Conservation (phyloP, 208 protist species). For the Balamuthia mandrillaris region DNA sequence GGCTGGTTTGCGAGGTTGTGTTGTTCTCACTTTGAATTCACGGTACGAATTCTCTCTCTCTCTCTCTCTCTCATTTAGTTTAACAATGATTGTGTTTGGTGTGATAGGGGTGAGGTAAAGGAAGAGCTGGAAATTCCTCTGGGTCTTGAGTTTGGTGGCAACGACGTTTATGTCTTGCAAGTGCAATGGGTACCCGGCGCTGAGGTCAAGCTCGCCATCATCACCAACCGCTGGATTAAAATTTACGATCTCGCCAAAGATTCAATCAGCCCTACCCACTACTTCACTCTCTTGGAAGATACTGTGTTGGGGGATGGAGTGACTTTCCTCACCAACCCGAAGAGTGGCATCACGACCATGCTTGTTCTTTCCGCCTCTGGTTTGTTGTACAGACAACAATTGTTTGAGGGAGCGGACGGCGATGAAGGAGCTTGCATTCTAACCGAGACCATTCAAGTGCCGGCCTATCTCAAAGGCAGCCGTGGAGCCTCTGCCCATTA, state of each 20-base stretch:
- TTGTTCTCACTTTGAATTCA: too few species aligned
- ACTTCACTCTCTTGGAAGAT: constrained; percentile 21
- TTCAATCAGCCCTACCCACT: constrained; percentile 32
- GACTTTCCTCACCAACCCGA: neutral
- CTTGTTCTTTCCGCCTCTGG: neutral
- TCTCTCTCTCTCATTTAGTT: too few species aligned
- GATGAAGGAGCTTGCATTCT: neutral
- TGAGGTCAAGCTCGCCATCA: constrained; percentile 45
- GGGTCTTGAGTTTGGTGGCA: constrained; percentile 35
- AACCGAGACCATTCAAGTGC: neutral
- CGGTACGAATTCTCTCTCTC: too few species aligned
- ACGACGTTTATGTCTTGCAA: constrained; percentile 39
- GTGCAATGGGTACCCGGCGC: constrained; percentile 62
- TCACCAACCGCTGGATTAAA: constrained; percentile 57
- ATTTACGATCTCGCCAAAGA: constrained; percentile 58
- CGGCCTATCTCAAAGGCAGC: too few species aligned
- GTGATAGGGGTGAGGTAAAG: constrained; percentile 29
- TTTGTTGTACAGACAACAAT: neutral
- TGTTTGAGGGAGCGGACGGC: too few species aligned
- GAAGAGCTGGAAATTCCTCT: constrained; percentile 50
- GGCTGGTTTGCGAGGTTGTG: too few species aligned
- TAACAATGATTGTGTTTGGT: too few species aligned
- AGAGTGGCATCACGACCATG: neutral
- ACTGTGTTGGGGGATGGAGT: neutral
- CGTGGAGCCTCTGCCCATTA: too few species aligned